Percentiles rank a stretch among this genome's conserved stretches.
These are phyloP conservation scores for Uronychia binucleata DNA, from an alignment of 73 alveolate genomes.

Conservation along the genomic window DNA sequence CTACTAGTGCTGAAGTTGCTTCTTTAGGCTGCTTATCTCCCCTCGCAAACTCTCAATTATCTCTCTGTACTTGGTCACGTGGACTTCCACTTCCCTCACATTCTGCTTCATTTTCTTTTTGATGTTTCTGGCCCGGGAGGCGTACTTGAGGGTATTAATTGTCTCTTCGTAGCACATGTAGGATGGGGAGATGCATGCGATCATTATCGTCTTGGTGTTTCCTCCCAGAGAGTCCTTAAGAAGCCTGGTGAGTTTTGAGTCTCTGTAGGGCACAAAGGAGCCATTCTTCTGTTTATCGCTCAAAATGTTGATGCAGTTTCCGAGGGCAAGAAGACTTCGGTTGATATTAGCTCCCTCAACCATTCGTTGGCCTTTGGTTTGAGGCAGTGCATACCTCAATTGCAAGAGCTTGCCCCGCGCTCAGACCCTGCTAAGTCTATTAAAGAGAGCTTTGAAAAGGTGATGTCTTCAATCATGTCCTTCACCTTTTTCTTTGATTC, in stretches of 20 bases:
- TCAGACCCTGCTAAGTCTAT: slow-evolving; percentile 88
- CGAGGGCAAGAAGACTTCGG: slow-evolving; percentile 76
- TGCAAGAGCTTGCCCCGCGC: slow-evolving; percentile 84
- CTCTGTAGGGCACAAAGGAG: slow-evolving; percentile 83
- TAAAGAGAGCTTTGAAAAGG: slow-evolving; percentile 41
- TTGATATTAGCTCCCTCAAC: slow-evolving; percentile 87
- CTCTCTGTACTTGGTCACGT: slow-evolving; percentile 73
- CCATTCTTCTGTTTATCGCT: slow-evolving; percentile 68
- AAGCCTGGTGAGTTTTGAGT: slow-evolving; percentile 84
- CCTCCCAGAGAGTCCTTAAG: slow-evolving; percentile 85
- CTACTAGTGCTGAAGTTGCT: not conserved
- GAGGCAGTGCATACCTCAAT: too few relatives aligned
- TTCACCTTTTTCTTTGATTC: slow-evolving; percentile 24
- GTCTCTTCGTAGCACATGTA: slow-evolving; percentile 75
- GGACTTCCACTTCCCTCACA: slow-evolving; percentile 62
- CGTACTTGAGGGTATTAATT: slow-evolving; percentile 82
- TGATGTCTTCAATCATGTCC: slow-evolving; percentile 9
- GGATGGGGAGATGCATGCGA: slow-evolving; percentile 86
- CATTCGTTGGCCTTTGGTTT: slow-evolving; percentile 70
- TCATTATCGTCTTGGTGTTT: slow-evolving; percentile 84
- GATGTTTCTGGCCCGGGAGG: slow-evolving; percentile 85
- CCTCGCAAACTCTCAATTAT: slow-evolving; percentile 69
- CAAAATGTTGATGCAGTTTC: slow-evolving; percentile 83
- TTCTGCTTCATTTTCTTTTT: slow-evolving; percentile 78
- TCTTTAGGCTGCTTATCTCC: slow-evolving; percentile 69